A percentile compares a stretch with the other conserved stretches of the same genome.
Evolutionary conservation across 208 protist genomes (phyloP).

Genomic region (Naegleria fowleri): DNA sequence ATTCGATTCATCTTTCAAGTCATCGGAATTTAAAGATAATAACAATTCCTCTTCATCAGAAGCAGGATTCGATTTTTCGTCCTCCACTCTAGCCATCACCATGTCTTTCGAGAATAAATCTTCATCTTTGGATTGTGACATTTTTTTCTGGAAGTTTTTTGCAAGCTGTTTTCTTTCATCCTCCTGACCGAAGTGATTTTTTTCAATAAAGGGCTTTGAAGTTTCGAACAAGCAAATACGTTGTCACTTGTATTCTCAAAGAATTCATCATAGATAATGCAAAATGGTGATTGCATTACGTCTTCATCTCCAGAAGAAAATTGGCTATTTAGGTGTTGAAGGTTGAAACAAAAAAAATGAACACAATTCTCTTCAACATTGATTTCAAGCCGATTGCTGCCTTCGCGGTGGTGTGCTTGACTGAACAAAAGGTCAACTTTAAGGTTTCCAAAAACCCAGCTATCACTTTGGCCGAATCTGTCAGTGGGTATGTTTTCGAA

Average conservation of each 20-base stretch:
- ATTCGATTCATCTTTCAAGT: neutral
- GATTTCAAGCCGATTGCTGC: neutral
- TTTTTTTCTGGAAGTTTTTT: neutral
- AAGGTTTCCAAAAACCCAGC: neutral
- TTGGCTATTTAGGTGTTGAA: too few species aligned
- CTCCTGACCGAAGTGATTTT: too few species aligned
- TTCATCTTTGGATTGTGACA: neutral
- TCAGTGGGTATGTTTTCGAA: neutral
- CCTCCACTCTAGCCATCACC: neutral
- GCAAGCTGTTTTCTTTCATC: too few species aligned
- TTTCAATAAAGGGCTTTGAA: too few species aligned
- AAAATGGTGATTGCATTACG: too few species aligned
- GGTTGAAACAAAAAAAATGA: slow-evolving; percentile 5
- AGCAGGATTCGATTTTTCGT: neutral
- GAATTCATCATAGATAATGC: too few species aligned
- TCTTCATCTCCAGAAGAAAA: too few species aligned
- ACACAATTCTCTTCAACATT: neutral
- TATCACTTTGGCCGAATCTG: neutral
- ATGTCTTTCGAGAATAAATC: neutral
- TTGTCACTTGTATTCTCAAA: too few species aligned
- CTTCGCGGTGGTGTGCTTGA: neutral
- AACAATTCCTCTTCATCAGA: neutral
- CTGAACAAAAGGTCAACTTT: neutral
- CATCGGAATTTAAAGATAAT: neutral
- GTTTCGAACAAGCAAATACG: too few species aligned